These are phyloP conservation scores for Pyrus hybrid DNA, from an alignment of 331 rosid species.

Conservation along the genomic window DNA sequence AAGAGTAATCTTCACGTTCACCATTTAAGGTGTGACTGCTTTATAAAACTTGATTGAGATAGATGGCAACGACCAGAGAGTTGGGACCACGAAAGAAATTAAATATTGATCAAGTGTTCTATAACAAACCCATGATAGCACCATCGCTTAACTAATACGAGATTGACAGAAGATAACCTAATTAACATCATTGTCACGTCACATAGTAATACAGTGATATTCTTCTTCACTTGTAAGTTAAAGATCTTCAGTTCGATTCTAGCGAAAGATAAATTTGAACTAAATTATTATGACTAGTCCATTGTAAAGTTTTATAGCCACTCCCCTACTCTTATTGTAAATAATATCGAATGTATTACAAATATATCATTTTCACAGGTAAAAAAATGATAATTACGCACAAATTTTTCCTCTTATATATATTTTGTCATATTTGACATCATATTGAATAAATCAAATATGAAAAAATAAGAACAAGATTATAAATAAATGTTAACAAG, in stretches of 20 bases:
- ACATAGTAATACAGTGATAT: too few relatives aligned
- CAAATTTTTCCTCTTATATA: neutral
- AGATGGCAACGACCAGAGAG: constrained; percentile 2
- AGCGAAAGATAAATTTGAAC: too few relatives aligned
- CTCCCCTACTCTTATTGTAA: too few relatives aligned
- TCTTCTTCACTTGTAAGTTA: too few relatives aligned
- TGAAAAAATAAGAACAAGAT: too few relatives aligned
- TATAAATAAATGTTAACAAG: too few relatives aligned
- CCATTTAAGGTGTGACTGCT: constrained; percentile 5
- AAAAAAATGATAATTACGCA: too few relatives aligned
- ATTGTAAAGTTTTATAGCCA: too few relatives aligned
- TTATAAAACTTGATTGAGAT: neutral
- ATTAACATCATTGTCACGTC: neutral
- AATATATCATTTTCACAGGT: too few relatives aligned
- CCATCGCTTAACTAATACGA: neutral
- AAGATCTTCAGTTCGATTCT: accelerated
- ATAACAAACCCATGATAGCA: neutral
- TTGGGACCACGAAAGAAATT: neutral
- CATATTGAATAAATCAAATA: too few relatives aligned
- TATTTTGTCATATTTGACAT: neutral
- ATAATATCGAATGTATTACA: too few relatives aligned
- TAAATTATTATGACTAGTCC: too few relatives aligned
- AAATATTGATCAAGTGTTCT: neutral
- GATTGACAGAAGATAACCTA: neutral
- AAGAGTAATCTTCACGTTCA: constrained; percentile 13